A percentile compares a stretch with the other conserved stretches of the same genome.
phyloP scores from a whole-genome alignment of 129 eudicot species.

The Kitagawia praeruptora region DNA sequence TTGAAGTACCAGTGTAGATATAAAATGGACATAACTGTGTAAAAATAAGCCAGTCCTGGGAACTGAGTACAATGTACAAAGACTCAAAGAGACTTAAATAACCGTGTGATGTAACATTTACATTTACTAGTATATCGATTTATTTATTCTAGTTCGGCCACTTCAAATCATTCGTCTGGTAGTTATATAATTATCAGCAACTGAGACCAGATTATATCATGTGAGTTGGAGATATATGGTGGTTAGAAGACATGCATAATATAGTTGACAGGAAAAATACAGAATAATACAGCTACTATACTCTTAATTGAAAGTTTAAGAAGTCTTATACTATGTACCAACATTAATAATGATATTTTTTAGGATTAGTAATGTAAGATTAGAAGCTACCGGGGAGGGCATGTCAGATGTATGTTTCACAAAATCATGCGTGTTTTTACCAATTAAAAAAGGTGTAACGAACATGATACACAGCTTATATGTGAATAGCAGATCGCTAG shows the following conservation, averaged over 20 bases:
- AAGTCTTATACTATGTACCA: neutral
- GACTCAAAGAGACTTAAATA: no score
- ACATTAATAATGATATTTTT: neutral
- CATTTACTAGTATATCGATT: neutral
- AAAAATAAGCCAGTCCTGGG: neutral
- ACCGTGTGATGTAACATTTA: neutral
- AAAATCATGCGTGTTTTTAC: neutral
- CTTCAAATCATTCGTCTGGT: neutral
- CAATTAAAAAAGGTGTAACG: neutral
- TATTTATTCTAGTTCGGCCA: neutral
- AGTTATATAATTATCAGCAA: neutral
- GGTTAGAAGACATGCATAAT: conserved; percentile 6
- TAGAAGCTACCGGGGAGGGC: neutral
- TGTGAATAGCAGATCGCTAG: neutral
- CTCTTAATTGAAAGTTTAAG: neutral
- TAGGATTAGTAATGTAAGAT: neutral
- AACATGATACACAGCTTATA: neutral
- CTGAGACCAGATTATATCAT: conserved; percentile 1
- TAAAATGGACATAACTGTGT: no score
- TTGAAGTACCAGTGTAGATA: no score
- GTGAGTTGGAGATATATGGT: neutral
- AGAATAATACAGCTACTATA: neutral
- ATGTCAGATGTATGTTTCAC: neutral
- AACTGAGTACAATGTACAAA: neutral
- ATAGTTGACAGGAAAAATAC: neutral